Percentiles rank a stretch among this genome's conserved stretches.
These are phyloP conservation scores for Fusarium marasasianum DNA, from an alignment of 2,329 filamentous ascomycete species.

Conservation along the genomic window DNA sequence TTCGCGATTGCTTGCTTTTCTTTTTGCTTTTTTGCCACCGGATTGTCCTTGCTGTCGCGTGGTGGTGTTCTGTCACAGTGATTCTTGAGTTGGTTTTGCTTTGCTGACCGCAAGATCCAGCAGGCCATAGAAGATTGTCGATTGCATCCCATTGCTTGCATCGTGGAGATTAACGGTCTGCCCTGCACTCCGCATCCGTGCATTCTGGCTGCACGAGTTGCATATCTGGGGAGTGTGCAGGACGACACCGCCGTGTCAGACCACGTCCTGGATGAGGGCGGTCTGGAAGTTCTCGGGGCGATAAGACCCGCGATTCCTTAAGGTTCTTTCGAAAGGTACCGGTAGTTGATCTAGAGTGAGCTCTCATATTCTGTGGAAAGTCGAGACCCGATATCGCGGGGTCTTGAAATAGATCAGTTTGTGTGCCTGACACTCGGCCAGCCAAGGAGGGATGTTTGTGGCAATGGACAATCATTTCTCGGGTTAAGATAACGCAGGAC, in stretches of 20 bases:
- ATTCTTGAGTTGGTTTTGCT: neutral
- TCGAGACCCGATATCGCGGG: neutral
- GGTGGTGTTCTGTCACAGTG: neutral
- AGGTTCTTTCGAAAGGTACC: neutral
- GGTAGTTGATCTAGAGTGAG: conserved; percentile 2
- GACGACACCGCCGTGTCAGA: conserved; percentile 10
- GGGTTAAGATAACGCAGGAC: neutral
- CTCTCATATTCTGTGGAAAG: neutral
- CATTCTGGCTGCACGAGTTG: conserved; percentile 18
- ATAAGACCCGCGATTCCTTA: conserved; percentile 1
- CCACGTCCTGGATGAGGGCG: conserved; percentile 16
- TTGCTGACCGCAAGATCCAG: conserved; percentile 24
- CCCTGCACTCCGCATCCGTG: conserved; percentile 21
- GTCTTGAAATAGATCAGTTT: neutral
- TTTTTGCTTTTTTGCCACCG: conserved; percentile 6
- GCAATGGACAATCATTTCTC: neutral
- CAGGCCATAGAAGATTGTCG: conserved; percentile 4
- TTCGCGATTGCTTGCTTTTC: conserved; percentile 21
- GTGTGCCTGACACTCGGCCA: conserved; percentile 8
- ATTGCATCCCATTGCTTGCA: conserved; percentile 24
- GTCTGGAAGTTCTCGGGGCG: conserved; percentile 32
- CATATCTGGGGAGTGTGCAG: conserved; percentile 19
- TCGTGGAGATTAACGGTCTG: conserved; percentile 21
- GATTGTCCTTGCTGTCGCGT: neutral
- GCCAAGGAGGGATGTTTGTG: neutral